phyloP scores from a whole-genome alignment of 176 grass and related monocot species.

The Calamus simplicifolius region DNA sequence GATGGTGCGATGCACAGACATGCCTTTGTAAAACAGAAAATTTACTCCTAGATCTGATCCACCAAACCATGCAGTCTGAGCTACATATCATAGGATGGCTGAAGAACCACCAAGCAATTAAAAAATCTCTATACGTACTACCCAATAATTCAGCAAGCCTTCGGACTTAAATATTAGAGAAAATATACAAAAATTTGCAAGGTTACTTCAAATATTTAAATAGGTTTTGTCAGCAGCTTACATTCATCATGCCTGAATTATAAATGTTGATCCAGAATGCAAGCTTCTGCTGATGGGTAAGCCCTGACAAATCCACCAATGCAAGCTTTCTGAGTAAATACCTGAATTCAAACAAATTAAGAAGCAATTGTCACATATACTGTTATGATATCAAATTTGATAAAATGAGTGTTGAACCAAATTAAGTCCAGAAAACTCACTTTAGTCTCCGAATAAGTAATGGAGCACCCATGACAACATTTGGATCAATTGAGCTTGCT shows the following conservation, averaged over 20 bases:
- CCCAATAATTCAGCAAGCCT: no score
- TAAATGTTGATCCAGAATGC: conserved; percentile 99
- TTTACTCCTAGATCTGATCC: no score
- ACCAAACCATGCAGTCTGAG: no score
- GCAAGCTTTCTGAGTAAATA: conserved; percentile 50
- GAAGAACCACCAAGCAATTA: no score
- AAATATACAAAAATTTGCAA: no score
- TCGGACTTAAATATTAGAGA: no score
- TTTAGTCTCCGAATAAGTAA: conserved; percentile 49
- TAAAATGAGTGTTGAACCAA: not conserved
- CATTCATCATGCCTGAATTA: conserved; percentile 98
- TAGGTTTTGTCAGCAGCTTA: conserved; percentile 26
- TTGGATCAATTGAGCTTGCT: conserved; percentile 39
- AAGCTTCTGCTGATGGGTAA: conserved; percentile 89
- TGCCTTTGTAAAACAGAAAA: conserved; percentile 16
- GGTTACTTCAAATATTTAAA: no score
- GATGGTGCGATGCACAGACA: conserved; percentile 11
- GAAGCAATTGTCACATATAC: conserved; percentile 2
- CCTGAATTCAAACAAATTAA: conserved; percentile 35
- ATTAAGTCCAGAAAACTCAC: conserved; percentile 35
- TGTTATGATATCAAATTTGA: not conserved
- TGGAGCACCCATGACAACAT: conserved; percentile 29
- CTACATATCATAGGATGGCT: no score
- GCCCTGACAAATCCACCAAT: conserved; percentile 47
- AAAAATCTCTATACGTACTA: no score